Percentiles rank a stretch among this genome's conserved stretches.
Conservation (phyloP, 1,139 yeast genomes). For the Kodamaea fungicola region DNA sequence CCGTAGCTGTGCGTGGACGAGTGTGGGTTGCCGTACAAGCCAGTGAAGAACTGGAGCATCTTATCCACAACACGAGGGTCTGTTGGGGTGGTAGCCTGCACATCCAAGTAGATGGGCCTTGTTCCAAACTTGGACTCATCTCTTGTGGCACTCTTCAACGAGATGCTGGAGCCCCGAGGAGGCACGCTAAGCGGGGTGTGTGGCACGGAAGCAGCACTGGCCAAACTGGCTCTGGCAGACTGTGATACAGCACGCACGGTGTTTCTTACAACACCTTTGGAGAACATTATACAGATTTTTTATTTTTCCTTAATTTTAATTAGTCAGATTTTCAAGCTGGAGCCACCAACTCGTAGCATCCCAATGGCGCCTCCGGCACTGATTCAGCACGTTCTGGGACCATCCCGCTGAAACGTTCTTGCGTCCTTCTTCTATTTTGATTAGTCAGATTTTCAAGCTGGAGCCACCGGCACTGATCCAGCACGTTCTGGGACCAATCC, state of each 20-base stretch:
- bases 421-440: no score
- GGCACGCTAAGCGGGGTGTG: slow-evolving; percentile 23
- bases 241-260: neutral
- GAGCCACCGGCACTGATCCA: slow-evolving; percentile 99
- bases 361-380: slow-evolving; percentile 98
- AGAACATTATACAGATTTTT: no score
- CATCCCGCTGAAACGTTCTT: slow-evolving; percentile 82
- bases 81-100: slow-evolving; percentile 97
- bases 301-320: no score
- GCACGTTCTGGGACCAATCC: slow-evolving; percentile 91
- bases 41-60: slow-evolving; percentile 90
- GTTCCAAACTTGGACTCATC: slow-evolving; percentile 52
- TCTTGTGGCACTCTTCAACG: slow-evolving; percentile 44
- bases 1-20: slow-evolving; percentile 98
- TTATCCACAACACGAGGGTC: slow-evolving; percentile 95
- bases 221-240: neutral
- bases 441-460: slow-evolving; percentile 44
- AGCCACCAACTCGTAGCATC: slow-evolving; percentile 77
- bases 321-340: no score
- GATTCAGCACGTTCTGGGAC: slow-evolving; percentile 96
- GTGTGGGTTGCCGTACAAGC: slow-evolving; percentile 95
- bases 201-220: slow-evolving; percentile 1
- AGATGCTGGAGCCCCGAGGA: slow-evolving; percentile 43
- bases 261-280: slow-evolving; percentile 17
- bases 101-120: slow-evolving; percentile 89